Evolutionary conservation across 257 asterid genomes (phyloP), one percentile per base, ranked within the genome.

Genomic region (Fraxinus excelsior): DNA sequence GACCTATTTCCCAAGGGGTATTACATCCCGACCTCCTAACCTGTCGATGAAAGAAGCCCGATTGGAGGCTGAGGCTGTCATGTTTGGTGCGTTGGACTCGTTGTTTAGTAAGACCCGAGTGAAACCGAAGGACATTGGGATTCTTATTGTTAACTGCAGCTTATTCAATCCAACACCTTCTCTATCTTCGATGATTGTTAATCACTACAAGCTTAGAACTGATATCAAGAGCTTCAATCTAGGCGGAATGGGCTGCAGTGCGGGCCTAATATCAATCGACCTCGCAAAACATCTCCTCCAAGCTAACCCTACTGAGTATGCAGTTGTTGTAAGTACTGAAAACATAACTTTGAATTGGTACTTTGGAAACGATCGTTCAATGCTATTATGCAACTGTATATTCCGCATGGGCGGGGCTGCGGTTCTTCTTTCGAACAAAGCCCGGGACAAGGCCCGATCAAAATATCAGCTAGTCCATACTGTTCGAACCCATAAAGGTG

Each of bases 201-300:
- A 88, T 80, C 93, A 82, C 35, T 88, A 86, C 88, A 85, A 85
- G 84, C 89, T 88, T 31, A 32, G 91, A 23, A 79, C 91, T 0
- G 90, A 88, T 64, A 79, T 88, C 78, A 81, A 80, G 66, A 88
- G 89, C 82, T 85, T 70, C 73, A 88, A 88, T 32, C 91, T 88
- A 1, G 93, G 91, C 2, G 93, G 93, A 1, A 88, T 88, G 93
- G 91, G 93, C 2, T 88, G 93, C 81, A 86, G 93, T 60, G 93
- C 93, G 0, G 93, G 93, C 26, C 85, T 88, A 18, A 86, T 88
- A 3, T 86, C 93, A 3, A 67, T 86, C 0, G 91, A 86, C 85
- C 85, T 88, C 5, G 92, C 92, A 3, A 82, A 58, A 3, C 90
- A 88, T 56, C 83, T 88, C 0, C 90, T 88, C 5, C 90, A 84